A percentile compares a stretch with the other conserved stretches of the same genome.
Evolutionary conservation across 129 eudicot genomes (phyloP).

Genomic region (Chrysanthemum lavandulifolium): DNA sequence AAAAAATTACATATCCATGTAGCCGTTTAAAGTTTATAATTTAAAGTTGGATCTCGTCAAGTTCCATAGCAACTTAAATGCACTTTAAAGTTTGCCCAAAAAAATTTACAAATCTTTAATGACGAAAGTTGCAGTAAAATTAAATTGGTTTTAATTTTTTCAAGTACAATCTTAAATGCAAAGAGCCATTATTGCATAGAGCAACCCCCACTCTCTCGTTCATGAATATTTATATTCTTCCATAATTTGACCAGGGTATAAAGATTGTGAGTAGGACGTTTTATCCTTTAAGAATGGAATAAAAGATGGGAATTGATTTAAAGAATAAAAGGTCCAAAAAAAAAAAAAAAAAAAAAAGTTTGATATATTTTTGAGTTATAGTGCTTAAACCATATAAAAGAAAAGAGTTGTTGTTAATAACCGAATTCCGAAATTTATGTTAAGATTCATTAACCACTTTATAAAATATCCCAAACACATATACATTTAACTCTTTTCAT

Average conservation of each 20-base stretch:
- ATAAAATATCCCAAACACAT: too few species aligned
- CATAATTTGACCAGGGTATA: background rate
- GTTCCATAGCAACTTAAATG: background rate
- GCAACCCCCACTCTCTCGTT: slow-evolving; percentile 32
- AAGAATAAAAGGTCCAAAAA: too few species aligned
- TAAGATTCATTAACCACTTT: too few species aligned
- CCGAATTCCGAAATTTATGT: too few species aligned
- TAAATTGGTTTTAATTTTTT: slow-evolving; percentile 19
- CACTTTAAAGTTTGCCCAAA: slow-evolving; percentile 25
- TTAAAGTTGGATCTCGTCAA: background rate
- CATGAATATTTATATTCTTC: slow-evolving; percentile 19
- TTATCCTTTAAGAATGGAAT: background rate
- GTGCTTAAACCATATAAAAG: too few species aligned
- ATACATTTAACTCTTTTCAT: too few species aligned
- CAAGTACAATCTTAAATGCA: slow-evolving; percentile 25
- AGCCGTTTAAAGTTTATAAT: too few species aligned
- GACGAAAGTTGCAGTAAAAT: slow-evolving; percentile 19
- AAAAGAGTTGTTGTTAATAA: too few species aligned
- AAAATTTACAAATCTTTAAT: slow-evolving; percentile 1
- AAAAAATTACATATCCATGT: too few species aligned
- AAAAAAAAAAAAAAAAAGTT: too few species aligned
- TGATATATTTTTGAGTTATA: too few species aligned
- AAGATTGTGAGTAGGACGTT: background rate
- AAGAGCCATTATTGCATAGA: slow-evolving; percentile 22
- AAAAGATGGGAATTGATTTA: background rate